A percentile compares a stretch with the other conserved stretches of the same genome.
These are phyloP conservation scores for Erysimum pusillum DNA, from an alignment of 441 rosid species.

Conservation along the genomic window DNA sequence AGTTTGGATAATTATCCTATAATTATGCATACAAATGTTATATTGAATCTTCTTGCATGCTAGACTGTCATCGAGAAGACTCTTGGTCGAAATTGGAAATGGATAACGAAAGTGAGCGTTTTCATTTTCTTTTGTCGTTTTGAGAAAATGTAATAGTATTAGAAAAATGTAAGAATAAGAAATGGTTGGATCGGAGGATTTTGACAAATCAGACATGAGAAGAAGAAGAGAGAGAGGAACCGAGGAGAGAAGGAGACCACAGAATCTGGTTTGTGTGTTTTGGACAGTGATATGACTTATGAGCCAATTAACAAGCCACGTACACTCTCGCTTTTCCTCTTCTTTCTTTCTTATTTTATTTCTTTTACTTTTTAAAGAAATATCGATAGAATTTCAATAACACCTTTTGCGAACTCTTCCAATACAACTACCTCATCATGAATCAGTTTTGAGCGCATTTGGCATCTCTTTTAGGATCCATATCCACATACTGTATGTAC, in stretches of 20 bases:
- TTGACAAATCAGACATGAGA: slow-evolving; percentile 30
- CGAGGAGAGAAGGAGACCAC: slow-evolving; percentile 41
- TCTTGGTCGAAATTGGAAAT: slow-evolving; percentile 40
- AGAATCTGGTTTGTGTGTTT: slow-evolving; percentile 25
- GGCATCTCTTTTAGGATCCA: too few relatives aligned
- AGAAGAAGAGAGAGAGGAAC: neutral
- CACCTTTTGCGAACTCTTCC: too few relatives aligned
- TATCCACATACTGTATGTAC: too few relatives aligned
- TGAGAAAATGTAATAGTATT: neutral
- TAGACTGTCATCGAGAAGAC: slow-evolving; percentile 41
- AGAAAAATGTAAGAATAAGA: slow-evolving; percentile 5
- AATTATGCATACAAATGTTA: slow-evolving; percentile 9
- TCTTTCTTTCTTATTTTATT: neutral
- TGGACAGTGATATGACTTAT: slow-evolving; percentile 40
- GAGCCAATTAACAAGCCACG: slow-evolving; percentile 51
- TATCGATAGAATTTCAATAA: too few relatives aligned
- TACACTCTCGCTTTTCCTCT: slow-evolving; percentile 46
- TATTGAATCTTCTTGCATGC: slow-evolving; percentile 32
- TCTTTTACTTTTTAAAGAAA: neutral
- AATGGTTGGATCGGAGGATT: slow-evolving; percentile 45
- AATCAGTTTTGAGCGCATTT: too few relatives aligned
- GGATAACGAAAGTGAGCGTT: slow-evolving; percentile 46
- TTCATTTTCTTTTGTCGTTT: neutral
- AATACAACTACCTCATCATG: too few relatives aligned
- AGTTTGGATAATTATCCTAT: slow-evolving; percentile 30